Evolutionary conservation across 495 filamentous ascomycete species (phyloP), one percentile per base, ranked within the genome.

Genomic region (Haplographium delicatum): DNA sequence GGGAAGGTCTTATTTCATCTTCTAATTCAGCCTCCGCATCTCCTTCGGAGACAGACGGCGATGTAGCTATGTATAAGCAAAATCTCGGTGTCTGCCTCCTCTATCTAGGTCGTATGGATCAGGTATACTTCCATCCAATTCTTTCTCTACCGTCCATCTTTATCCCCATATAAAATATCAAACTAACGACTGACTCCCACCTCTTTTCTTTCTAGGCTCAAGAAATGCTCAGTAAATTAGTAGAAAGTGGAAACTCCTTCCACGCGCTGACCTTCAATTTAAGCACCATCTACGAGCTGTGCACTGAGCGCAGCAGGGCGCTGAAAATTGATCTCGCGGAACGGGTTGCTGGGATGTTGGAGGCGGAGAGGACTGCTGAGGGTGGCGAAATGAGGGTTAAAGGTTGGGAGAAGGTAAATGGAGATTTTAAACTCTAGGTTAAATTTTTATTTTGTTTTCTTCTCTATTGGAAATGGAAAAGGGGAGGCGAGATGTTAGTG

Each of bases 261-360:
- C 77, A 81, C 37, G 85, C 84, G 7, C 62, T 94, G 15, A 75
- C 89, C 1, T 98, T 96, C 66, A 98, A 98, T 62, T 70, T 98
- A 6, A 76, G 81, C 13, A 96, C 93, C 0, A 78, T 95, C 56
- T 98, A 95, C 62, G 93, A 98, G 65, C 78, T 98, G 4, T 91
- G 86, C 58, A 88, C 84, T 1, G 91, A 97, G 49, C 75, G 75
- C 51, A 74, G 84, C n/a, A 68, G 72, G 40, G 72, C 72, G 13
- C 64, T 84, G 58, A 97, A 96, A 68, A 64, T 75, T 16, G 63
- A 68, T 18, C 71, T 97, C 19, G 81, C 86, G 6, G 84, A 86
- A 60, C 76, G 71, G 25, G 71, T 94, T 13, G 83, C 89, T 1
- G 69, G 64, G 11, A 71, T 76, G 54, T 64, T 64, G 34, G 53